Conservation (phyloP, 2,329 filamentous ascomycete genomes). For the Colletotrichum karsti region DNA sequence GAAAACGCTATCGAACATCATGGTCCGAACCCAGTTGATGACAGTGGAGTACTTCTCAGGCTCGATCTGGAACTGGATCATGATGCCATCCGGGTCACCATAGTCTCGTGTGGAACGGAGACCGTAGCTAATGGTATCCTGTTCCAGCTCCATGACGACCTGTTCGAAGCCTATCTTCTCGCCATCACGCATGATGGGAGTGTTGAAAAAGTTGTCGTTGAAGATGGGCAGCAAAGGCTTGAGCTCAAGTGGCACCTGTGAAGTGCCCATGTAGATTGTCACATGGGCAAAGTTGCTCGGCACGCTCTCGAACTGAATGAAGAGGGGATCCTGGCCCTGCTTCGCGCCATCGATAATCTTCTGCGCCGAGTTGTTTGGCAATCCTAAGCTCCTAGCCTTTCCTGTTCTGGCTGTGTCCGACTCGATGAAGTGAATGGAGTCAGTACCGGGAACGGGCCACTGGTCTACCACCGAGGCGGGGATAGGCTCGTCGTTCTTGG, state of each 20-base stretch:
- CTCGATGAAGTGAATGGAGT: conserved; percentile 94
- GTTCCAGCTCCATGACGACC: conserved; percentile 89
- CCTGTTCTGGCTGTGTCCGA: conserved; percentile 87
- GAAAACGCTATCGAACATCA: conserved; percentile 91
- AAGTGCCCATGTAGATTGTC: conserved; percentile 81
- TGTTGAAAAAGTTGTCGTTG: conserved; percentile 93
- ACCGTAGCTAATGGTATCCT: conserved; percentile 86
- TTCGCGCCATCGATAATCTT: conserved; percentile 76
- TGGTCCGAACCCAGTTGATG: conserved; percentile 83
- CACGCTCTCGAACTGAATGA: conserved; percentile 97
- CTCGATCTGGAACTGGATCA: conserved; percentile 86
- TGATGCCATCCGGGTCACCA: conserved; percentile 83
- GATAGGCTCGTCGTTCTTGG: conserved; percentile 88
- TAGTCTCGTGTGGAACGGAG: conserved; percentile 75
- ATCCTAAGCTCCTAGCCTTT: conserved; percentile 75
- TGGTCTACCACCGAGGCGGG: conserved; percentile 81
- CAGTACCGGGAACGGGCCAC: conserved; percentile 84
- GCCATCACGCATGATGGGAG: conserved; percentile 81
- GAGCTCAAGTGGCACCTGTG: conserved; percentile 78
- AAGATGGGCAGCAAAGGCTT: conserved; percentile 88
- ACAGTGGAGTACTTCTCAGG: conserved; percentile 85
- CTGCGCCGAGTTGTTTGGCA: conserved; percentile 75
- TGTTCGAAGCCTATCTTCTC: conserved; percentile 87
- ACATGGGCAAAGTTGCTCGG: conserved; percentile 92
- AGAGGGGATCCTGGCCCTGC: conserved; percentile 73